Percentiles rank a stretch among this genome's conserved stretches.
Evolutionary conservation across 129 eudicot genomes (phyloP).

Genomic region (Mikania micrantha): DNA sequence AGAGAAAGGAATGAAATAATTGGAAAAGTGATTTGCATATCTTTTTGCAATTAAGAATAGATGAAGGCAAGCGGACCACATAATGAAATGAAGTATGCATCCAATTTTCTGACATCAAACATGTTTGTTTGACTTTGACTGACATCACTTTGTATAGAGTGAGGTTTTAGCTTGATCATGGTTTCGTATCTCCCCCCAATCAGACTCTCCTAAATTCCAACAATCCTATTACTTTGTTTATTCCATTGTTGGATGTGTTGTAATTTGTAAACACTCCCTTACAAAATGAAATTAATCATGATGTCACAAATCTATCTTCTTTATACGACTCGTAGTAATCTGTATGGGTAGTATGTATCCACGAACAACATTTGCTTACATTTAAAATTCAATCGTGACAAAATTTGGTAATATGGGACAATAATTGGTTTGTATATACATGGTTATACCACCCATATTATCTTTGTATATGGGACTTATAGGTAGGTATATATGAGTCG

Average conservation of each 20-base stretch:
- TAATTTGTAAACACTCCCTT: too few relatives aligned
- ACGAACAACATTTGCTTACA: too few relatives aligned
- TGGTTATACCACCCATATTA: too few relatives aligned
- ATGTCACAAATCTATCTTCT: too few relatives aligned
- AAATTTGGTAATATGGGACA: too few relatives aligned
- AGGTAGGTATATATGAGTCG: too few relatives aligned
- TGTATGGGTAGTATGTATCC: too few relatives aligned
- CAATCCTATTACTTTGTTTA: slow-evolving; percentile 3
- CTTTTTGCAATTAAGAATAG: slow-evolving; percentile 26
- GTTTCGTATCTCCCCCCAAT: slow-evolving; percentile 12
- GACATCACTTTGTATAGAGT: slow-evolving; percentile 30
- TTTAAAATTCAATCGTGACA: too few relatives aligned
- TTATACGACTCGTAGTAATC: too few relatives aligned
- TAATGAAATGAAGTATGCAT: slow-evolving; percentile 22
- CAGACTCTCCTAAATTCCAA: background rate
- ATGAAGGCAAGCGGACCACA: slow-evolving; percentile 9
- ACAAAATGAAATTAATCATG: too few relatives aligned
- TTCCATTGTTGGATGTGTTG: background rate
- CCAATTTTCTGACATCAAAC: slow-evolving; percentile 32
- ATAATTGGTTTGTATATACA: too few relatives aligned
- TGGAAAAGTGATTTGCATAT: slow-evolving; percentile 20
- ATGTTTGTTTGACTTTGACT: slow-evolving; percentile 40
- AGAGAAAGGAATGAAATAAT: background rate
- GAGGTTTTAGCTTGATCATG: slow-evolving; percentile 17
- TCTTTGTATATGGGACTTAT: too few relatives aligned